Percentiles rank a stretch among this genome's conserved stretches.
These are phyloP conservation scores for Ruellia speciosa DNA, from an alignment of 305 asterid species.

Conservation along the genomic window DNA sequence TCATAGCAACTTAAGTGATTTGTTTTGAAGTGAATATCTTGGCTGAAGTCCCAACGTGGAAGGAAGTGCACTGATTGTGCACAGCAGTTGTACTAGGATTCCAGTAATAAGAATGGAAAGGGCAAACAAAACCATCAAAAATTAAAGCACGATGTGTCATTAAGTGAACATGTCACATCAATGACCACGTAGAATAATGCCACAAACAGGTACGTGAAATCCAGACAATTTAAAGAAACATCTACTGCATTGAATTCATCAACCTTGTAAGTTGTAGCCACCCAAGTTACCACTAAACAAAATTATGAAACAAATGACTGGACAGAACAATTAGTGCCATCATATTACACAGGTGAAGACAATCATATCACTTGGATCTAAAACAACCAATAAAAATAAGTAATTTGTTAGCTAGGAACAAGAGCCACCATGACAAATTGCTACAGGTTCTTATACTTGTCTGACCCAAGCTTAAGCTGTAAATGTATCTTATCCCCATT, in stretches of 20 bases:
- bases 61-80: conserved; percentile 11
- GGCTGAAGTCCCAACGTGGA: conserved; percentile 2
- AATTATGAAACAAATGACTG: conserved; percentile 5
- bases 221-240: background rate
- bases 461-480: conserved; percentile 1
- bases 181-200: conserved; percentile 4
- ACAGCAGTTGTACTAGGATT: conserved; percentile 5
- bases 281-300: conserved; percentile 4
- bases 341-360: background rate
- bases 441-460: conserved; percentile 8
- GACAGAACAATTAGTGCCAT: conserved; percentile 10
- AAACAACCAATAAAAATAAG: conserved; percentile 1
- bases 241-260: conserved; percentile 10
- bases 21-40: conserved; percentile 3
- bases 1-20: conserved; percentile 10
- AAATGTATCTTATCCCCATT: background rate
- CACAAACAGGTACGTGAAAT: background rate
- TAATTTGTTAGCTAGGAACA: background rate
- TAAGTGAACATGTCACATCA: background rate
- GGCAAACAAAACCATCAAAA: conserved; percentile 4
- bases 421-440: background rate
- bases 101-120: conserved; percentile 6
- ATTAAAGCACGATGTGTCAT: conserved; percentile 2
- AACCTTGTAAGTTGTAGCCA: background rate
- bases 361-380: background rate